Base-by-base conservation (phyloP, 441 rosid genomes). In the Erysimum pusillum region DNA sequence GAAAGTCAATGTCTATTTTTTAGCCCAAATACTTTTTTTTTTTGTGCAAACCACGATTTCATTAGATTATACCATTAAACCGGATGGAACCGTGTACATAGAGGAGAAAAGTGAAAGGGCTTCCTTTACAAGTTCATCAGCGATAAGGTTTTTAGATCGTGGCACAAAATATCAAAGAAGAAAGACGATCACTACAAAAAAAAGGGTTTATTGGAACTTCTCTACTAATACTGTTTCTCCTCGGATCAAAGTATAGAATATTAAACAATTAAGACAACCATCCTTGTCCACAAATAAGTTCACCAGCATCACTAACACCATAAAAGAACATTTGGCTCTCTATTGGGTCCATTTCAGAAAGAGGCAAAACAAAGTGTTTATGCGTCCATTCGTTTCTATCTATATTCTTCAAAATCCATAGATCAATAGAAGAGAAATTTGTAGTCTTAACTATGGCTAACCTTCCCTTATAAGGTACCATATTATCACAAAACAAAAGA, bases 401-500 rank as follows among this genome's bases (percentile, higher is more conserved):
- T 52, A 15, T 51, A 39, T 68, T 14, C 20, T 57, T 63, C 66
- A 70, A 34, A 35, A 44, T 32, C 74, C 74, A 70, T n/a, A 70
- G 20, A 9, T 58, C 25, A 57, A 22, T 4, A 13, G 3, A 18
- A 20, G 56, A 13, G 28, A 11, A 49, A 0, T 4, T 41, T 11
- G 10, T 1, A 42, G 46, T 3, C 4, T 12, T 4, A 18, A 49
- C 25, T 17, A 18, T 20, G 36, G 48, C 36, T 20, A 67, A 38
- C 3, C 61, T 67, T 20, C 61, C 35, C 9, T 52, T 22, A 52
- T 51, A 36, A 9, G 42, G 7, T 10, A 34, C 15, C 17, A 64
- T 8, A 25, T 25, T 0, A 25, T 3, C 2, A 25, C 28, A 2
- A 35, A n/a, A 10, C 8, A 0, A 17, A 9, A 20, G n/a, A 41